A percentile compares a stretch with the other conserved stretches of the same genome.
phyloP scores from a whole-genome alignment of 2,329 filamentous ascomycete genomes.

The Phialophora verrucosa region DNA sequence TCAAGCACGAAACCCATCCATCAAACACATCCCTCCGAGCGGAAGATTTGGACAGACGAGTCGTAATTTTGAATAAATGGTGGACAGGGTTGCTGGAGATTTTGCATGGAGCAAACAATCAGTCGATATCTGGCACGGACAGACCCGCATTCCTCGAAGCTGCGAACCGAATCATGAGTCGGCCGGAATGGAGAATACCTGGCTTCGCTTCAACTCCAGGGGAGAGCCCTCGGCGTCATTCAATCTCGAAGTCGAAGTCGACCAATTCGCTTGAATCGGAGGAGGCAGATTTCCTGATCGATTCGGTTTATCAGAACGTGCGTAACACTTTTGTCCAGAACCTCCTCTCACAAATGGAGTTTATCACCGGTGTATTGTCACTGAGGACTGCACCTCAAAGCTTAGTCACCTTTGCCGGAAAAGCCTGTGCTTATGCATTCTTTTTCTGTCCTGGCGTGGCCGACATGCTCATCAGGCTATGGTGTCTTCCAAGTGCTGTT shows the following conservation, averaged over 20 bases:
- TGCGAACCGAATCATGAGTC: conserved; percentile 80
- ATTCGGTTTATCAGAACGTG: conserved; percentile 85
- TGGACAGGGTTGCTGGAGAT: conserved; percentile 84
- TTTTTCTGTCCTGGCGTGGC: conserved; percentile 88
- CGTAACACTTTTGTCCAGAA: conserved; percentile 85
- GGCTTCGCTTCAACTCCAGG: conserved; percentile 62
- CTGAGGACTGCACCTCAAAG: conserved; percentile 73
- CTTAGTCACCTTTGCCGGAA: conserved; percentile 83
- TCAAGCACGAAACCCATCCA: conserved; percentile 69
- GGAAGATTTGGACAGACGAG: conserved; percentile 81
- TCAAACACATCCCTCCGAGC: conserved; percentile 70
- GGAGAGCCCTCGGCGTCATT: conserved; percentile 41
- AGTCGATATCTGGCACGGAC: conserved; percentile 82
- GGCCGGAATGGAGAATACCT: conserved; percentile 82
- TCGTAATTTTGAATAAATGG: conserved; percentile 85
- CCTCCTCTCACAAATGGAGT: conserved; percentile 78
- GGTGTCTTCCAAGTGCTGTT: conserved; percentile 72
- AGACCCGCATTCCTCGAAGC: conserved; percentile 79
- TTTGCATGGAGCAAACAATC: conserved; percentile 74
- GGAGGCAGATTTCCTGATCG: conserved; percentile 70
- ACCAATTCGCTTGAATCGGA: conserved; percentile 65
- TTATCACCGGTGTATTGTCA: conserved; percentile 89
- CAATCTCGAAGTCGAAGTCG: conserved; percentile 58
- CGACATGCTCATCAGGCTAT: conserved; percentile 80
- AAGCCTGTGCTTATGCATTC: conserved; percentile 89